Evolutionary conservation across 2,329 filamentous ascomycete genomes (phyloP).

Genomic region (Fusarium scirpi): DNA sequence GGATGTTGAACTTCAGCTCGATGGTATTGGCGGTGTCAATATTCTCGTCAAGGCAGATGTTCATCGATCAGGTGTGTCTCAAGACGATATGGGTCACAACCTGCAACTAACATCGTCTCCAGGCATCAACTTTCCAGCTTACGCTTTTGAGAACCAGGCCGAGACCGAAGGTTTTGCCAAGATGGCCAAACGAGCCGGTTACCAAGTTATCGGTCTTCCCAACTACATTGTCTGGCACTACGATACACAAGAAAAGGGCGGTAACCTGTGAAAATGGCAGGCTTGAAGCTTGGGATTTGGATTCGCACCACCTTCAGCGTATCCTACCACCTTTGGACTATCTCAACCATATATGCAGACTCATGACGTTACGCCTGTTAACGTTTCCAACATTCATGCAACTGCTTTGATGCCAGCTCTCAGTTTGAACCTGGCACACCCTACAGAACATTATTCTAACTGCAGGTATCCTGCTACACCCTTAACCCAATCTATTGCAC

Average conservation of each 20-base stretch:
- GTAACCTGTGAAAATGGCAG: slow-evolving; percentile 68
- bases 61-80: slow-evolving; percentile 82
- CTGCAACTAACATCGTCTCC: slow-evolving; percentile 41
- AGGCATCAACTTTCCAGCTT: slow-evolving; percentile 98
- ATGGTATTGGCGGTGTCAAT: slow-evolving; percentile 96
- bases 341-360: slow-evolving; percentile 24
- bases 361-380: slow-evolving; percentile 36
- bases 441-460: slow-evolving; percentile 9
- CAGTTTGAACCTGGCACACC: slow-evolving; percentile 11
- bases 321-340: slow-evolving; percentile 2
- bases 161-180: slow-evolving; percentile 99
- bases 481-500: slow-evolving; percentile 16
- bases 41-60: slow-evolving; percentile 98
- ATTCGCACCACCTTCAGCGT: neutral
- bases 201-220: slow-evolving; percentile 89
- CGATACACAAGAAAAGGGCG: slow-evolving; percentile 93
- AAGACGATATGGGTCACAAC: neutral
- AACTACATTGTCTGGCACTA: slow-evolving; percentile 99
- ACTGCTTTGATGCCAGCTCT: neutral
- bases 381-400: slow-evolving; percentile 36
- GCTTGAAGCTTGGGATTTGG: slow-evolving; percentile 3
- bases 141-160: slow-evolving; percentile 98
- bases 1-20: slow-evolving; percentile 90
- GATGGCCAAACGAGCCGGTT: slow-evolving; percentile 97
- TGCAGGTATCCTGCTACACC: slow-evolving; percentile 5